A percentile compares a stretch with the other conserved stretches of the same genome.
Conservation (phyloP, 2,329 filamentous ascomycete genomes). For the Ceratocystis variospora region DNA sequence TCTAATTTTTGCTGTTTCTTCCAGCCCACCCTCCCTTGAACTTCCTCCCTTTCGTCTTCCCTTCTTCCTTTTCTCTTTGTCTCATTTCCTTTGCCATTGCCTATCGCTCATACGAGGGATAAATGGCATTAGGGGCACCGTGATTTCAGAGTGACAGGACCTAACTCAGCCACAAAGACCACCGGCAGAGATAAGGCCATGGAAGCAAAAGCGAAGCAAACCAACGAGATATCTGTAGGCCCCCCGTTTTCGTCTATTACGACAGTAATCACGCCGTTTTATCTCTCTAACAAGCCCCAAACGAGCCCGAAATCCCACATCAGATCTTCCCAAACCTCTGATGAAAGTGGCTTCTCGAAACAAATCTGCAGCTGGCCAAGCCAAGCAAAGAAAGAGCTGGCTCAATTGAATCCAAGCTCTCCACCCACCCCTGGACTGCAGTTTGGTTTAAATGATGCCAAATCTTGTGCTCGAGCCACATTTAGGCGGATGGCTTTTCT, state of each 20-base stretch:
- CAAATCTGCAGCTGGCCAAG: background rate
- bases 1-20: too few species aligned
- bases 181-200: background rate
- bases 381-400: background rate
- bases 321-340: background rate
- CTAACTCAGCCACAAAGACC: background rate
- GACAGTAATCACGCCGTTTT: too few species aligned
- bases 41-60: too few species aligned
- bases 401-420: background rate
- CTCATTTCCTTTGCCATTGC: too few species aligned
- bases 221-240: too few species aligned
- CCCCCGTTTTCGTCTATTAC: too few species aligned
- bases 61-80: too few species aligned
- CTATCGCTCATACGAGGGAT: too few species aligned
- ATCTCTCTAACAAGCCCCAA: too few species aligned
- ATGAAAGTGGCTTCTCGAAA: background rate
- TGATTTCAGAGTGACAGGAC: background rate
- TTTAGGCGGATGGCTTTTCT: background rate
- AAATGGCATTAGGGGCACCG: too few species aligned
- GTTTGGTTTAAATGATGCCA: background rate
- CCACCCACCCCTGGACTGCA: background rate
- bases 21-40: too few species aligned
- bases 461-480: slow-evolving; percentile 2
- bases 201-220: background rate
- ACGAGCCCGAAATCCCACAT: background rate